Evolutionary conservation across 2,329 filamentous ascomycete genomes (phyloP).

Genomic region (Aspergillus sp.): DNA sequence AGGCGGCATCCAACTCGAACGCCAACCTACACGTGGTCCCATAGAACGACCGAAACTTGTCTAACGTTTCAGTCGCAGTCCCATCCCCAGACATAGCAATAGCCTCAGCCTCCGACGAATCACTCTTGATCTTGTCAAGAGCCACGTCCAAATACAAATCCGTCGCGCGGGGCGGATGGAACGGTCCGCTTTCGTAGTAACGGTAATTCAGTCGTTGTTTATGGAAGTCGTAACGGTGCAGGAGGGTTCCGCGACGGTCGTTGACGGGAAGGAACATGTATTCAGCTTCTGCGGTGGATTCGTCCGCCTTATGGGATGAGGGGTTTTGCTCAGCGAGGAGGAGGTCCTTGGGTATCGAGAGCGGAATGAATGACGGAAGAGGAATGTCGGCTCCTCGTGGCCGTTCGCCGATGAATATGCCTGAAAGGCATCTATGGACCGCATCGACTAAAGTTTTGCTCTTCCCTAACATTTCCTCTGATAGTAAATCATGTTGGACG

Average conservation of each 20-base stretch:
- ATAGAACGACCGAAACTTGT: slow-evolving; percentile 30
- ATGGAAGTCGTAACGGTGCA: slow-evolving; percentile 26
- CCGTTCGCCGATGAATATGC: slow-evolving; percentile 10
- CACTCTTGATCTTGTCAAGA: slow-evolving; percentile 2
- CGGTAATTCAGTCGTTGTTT: slow-evolving; percentile 25
- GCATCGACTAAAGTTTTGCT: slow-evolving; percentile 12
- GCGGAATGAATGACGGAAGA: slow-evolving; percentile 24
- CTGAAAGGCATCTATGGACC: slow-evolving; percentile 16
- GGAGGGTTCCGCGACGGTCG: slow-evolving; percentile 19
- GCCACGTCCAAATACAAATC: slow-evolving; percentile 26
- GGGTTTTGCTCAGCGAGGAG: slow-evolving; percentile 6
- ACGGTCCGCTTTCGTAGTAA: slow-evolving; percentile 25
- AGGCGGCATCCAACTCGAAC: slow-evolving; percentile 24
- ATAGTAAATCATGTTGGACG: slow-evolving; percentile 22
- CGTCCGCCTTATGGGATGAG: not conserved
- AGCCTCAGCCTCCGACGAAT: not conserved
- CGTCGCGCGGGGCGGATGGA: slow-evolving; percentile 20
- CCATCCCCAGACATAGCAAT: slow-evolving; percentile 2
- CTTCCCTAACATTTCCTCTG: slow-evolving; percentile 6
- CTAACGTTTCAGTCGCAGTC: not conserved
- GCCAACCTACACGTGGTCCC: slow-evolving; percentile 30
- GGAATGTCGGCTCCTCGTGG: slow-evolving; percentile 6
- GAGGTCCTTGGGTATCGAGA: slow-evolving; percentile 22
- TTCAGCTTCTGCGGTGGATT: slow-evolving; percentile 13
- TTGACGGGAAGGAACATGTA: slow-evolving; percentile 30